Evolutionary conservation across 23 red algal genomes (phyloP).

Genomic region (Gracilariopsis chorda): DNA sequence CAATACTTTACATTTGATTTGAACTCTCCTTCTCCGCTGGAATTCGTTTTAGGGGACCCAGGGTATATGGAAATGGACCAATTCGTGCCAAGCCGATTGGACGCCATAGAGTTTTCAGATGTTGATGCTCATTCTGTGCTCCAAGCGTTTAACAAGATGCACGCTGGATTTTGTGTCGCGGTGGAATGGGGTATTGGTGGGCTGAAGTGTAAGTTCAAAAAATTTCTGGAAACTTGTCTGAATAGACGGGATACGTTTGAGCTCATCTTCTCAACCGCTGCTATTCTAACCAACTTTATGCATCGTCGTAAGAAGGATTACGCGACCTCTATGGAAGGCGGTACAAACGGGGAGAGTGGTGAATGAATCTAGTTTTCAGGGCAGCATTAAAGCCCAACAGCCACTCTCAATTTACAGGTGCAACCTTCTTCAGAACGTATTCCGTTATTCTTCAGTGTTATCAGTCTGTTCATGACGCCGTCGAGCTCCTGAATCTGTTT

Average conservation of each 20-base stretch:
- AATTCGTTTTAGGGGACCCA: background rate
- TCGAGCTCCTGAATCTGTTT: too few species aligned
- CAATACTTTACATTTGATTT: background rate
- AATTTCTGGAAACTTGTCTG: background rate
- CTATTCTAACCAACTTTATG: background rate
- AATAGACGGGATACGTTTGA: background rate
- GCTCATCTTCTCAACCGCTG: background rate
- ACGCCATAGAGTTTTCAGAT: background rate
- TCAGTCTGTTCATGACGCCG: too few species aligned
- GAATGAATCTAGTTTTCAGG: background rate
- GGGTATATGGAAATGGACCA: background rate
- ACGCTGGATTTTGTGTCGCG: background rate
- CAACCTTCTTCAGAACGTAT: too few species aligned
- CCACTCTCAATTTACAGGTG: too few species aligned
- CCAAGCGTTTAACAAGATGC: background rate
- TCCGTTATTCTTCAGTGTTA: too few species aligned
- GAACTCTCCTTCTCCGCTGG: background rate
- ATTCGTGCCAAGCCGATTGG: background rate
- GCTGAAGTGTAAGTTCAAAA: background rate
- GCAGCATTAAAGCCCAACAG: too few species aligned
- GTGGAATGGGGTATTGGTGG: background rate
- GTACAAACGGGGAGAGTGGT: background rate
- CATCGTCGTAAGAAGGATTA: background rate
- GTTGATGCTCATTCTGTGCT: background rate
- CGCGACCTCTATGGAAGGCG: background rate